Percentiles rank a stretch among this genome's conserved stretches.
These are phyloP conservation scores for Fonsecaea monophora DNA, from an alignment of 2,329 filamentous ascomycete species.

Conservation along the genomic window DNA sequence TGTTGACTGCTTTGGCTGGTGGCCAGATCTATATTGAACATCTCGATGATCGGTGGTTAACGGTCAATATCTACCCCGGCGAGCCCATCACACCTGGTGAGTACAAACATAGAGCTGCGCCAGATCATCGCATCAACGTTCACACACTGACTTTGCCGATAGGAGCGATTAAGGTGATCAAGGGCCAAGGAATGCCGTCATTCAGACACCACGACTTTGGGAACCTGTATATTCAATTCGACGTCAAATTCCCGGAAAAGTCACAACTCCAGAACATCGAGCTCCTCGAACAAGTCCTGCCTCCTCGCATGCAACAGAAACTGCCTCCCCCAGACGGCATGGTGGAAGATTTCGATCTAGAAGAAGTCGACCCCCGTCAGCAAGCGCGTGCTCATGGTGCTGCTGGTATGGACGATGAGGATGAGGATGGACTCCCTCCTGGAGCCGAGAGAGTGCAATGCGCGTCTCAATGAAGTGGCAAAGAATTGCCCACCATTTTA, in stretches of 20 bases:
- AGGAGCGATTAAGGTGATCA: slow-evolving; percentile 93
- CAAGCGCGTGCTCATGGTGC: slow-evolving; percentile 73
- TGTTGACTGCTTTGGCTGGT: slow-evolving; percentile 91
- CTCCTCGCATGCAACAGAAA: slow-evolving; percentile 69
- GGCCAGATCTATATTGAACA: slow-evolving; percentile 93
- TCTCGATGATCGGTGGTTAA: slow-evolving; percentile 95
- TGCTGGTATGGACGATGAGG: slow-evolving; percentile 71
- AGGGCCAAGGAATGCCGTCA: slow-evolving; percentile 97
- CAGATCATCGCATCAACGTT: background rate
- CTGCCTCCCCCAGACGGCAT: slow-evolving; percentile 81
- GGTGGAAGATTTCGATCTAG: slow-evolving; percentile 86
- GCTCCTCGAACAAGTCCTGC: slow-evolving; percentile 83
- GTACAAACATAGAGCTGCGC: slow-evolving; percentile 42
- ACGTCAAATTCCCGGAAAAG: slow-evolving; percentile 93
- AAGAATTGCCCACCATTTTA: background rate
- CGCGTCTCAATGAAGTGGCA: slow-evolving; percentile 55
- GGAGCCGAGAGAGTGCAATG: slow-evolving; percentile 60
- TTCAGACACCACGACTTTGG: slow-evolving; percentile 92
- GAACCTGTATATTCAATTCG: slow-evolving; percentile 97
- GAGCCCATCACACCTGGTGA: slow-evolving; percentile 93
- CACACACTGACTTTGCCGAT: slow-evolving; percentile 24
- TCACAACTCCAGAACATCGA: slow-evolving; percentile 73
- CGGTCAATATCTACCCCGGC: slow-evolving; percentile 88
- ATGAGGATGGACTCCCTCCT: slow-evolving; percentile 59
- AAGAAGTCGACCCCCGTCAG: slow-evolving; percentile 76